These are phyloP conservation scores for Trichoderma asperellum DNA, from an alignment of 2,329 filamentous ascomycete genomes.

Conservation along the genomic window DNA sequence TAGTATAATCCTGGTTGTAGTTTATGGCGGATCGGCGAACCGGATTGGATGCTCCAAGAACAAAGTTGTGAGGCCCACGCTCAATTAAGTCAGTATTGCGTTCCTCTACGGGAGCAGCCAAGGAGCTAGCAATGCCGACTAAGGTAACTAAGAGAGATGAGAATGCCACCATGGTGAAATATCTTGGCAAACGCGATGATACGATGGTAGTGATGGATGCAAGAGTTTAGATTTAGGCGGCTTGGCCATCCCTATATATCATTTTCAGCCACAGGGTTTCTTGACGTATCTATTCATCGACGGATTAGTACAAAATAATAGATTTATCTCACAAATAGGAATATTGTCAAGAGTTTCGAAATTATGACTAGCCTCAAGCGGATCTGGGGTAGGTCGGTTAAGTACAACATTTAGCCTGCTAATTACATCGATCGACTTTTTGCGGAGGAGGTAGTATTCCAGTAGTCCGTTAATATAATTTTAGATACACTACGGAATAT, in stretches of 20 bases:
- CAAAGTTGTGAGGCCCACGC: neutral
- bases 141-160: neutral
- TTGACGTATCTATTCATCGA: neutral
- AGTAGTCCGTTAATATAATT: neutral
- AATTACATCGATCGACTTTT: neutral
- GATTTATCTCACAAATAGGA: neutral
- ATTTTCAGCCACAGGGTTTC: neutral
- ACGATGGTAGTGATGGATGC: neutral
- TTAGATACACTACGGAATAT: neutral
- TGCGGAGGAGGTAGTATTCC: constrained; percentile 2
- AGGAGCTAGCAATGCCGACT: neutral
- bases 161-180: neutral
- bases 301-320: neutral
- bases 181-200: neutral
- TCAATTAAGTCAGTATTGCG: neutral
- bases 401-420: neutral
- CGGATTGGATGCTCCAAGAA: neutral
- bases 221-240: neutral
- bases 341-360: neutral
- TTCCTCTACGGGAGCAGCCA: neutral
- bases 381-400: neutral
- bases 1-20: neutral
- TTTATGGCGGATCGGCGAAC: neutral
- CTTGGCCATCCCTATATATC: neutral
- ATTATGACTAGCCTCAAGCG: neutral